Evolutionary conservation across 2,329 filamentous ascomycete species (phyloP).

Genomic region (Ustilaginoidea virens): DNA sequence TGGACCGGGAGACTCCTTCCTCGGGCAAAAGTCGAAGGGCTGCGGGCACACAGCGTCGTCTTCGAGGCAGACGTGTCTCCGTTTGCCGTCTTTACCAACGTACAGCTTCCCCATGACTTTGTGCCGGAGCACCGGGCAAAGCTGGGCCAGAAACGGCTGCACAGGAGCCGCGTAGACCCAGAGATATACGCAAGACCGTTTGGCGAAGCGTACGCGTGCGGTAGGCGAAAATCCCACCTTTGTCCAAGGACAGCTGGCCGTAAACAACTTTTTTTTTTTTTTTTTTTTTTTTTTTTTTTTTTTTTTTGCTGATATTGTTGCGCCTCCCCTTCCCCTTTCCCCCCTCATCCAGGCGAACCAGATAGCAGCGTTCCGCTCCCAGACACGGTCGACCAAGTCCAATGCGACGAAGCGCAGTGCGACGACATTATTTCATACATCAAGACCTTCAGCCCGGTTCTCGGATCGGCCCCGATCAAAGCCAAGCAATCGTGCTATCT

Average conservation of each 20-base stretch:
- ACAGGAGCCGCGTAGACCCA: slow-evolving; percentile 55
- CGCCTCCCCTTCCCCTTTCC: too few relatives aligned
- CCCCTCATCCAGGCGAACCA: slow-evolving; percentile 63
- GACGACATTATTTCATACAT: slow-evolving; percentile 78
- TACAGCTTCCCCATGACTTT: slow-evolving; percentile 54
- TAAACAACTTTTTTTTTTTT: too few relatives aligned
- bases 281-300: too few relatives aligned
- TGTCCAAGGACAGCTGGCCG: neutral
- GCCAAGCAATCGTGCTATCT: slow-evolving; percentile 85
- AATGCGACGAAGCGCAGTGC: slow-evolving; percentile 60
- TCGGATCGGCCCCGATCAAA: slow-evolving; percentile 54
- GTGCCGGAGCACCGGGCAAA: slow-evolving; percentile 31
- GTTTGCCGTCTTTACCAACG: slow-evolving; percentile 76
- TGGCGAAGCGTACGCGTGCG: slow-evolving; percentile 85
- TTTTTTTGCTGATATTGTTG: too few relatives aligned
- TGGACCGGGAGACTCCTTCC: slow-evolving; percentile 49
- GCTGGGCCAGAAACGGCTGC: slow-evolving; percentile 34
- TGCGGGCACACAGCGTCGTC: slow-evolving; percentile 51
- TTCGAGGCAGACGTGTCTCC: slow-evolving; percentile 50
- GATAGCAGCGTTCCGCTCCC: slow-evolving; percentile 65
- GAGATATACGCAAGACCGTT: slow-evolving; percentile 90
- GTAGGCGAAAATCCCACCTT: slow-evolving; percentile 27
- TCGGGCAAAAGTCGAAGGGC: slow-evolving; percentile 37
- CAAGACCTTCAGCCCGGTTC: slow-evolving; percentile 43
- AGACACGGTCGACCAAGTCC: slow-evolving; percentile 56